Percentiles rank a stretch among this genome's conserved stretches.
Conservation (phyloP, 345 rosid genomes). For the thale cress (Arabidopsis thaliana) region DNA sequence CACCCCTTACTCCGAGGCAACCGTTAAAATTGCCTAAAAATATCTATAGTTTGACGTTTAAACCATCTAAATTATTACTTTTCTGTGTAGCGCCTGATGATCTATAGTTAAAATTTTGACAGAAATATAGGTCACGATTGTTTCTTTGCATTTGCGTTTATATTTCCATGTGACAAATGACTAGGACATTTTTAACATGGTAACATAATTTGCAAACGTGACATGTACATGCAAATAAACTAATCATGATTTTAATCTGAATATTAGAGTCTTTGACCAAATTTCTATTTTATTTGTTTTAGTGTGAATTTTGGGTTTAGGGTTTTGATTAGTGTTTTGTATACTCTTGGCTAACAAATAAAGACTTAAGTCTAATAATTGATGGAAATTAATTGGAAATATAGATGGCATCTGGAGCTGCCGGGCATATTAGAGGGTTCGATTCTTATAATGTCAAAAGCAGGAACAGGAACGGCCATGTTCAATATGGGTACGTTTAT, state of each 20-base stretch:
- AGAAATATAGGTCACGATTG: neutral
- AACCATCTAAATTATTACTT: neutral
- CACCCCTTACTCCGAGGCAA: neutral
- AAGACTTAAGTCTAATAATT: neutral
- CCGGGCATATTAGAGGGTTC: slow-evolving; percentile 83
- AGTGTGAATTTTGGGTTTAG: neutral
- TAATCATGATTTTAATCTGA: neutral
- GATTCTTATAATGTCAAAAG: slow-evolving; percentile 77
- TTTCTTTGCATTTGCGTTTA: neutral
- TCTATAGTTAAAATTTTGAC: neutral
- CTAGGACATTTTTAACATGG: neutral
- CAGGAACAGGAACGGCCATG: slow-evolving; percentile 96
- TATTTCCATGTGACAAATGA: neutral
- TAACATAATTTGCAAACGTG: neutral
- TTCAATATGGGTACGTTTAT: slow-evolving; percentile 75
- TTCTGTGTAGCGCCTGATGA: neutral
- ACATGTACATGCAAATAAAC: neutral
- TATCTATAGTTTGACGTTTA: neutral
- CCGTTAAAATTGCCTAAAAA: neutral
- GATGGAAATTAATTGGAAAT: slow-evolving; percentile 18
- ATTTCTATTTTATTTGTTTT: neutral
- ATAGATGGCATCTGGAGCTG: slow-evolving; percentile 82
- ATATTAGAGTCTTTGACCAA: neutral
- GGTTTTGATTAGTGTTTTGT: too few relatives aligned
- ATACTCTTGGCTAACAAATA: neutral